Evolutionary conservation across 2,329 filamentous ascomycete species (phyloP).

Genomic region (Podosphaera xanthii): DNA sequence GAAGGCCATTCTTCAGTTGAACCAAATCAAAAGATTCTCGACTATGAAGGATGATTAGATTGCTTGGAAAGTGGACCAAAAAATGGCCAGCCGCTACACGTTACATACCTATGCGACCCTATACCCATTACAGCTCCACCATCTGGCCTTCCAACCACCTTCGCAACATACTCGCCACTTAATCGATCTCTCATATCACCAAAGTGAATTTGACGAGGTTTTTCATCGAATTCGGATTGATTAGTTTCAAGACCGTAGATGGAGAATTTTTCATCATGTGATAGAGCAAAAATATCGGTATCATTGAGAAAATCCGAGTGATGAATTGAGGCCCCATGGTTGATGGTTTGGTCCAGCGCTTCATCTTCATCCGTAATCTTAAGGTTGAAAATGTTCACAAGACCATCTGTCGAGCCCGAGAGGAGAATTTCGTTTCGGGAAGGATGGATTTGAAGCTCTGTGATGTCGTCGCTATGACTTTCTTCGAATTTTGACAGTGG

Average conservation of each 20-base stretch:
- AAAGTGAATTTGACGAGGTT: constrained; percentile 27
- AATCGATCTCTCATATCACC: constrained; percentile 47
- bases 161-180: constrained; percentile 51
- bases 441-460: constrained; percentile 40
- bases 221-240: constrained; percentile 31
- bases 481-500: constrained; percentile 34
- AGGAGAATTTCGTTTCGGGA: constrained; percentile 36
- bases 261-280: constrained; percentile 56
- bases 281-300: constrained; percentile 46
- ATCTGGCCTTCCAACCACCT: constrained; percentile 36
- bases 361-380: constrained; percentile 53
- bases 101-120: constrained; percentile 40
- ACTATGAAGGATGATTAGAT: constrained; percentile 16
- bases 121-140: constrained; percentile 38
- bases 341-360: constrained; percentile 54
- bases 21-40: constrained; percentile 35
- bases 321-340: constrained; percentile 53
- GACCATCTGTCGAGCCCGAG: constrained; percentile 58
- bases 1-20: constrained; percentile 28
- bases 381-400: constrained; percentile 57
- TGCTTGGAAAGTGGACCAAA: neutral
- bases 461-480: constrained; percentile 45
- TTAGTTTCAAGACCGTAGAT: constrained; percentile 47
- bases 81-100: neutral
- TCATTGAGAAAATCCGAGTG: constrained; percentile 46